Conservation (phyloP, 2,329 filamentous ascomycete species). For the Calonectria multiphialidica region DNA sequence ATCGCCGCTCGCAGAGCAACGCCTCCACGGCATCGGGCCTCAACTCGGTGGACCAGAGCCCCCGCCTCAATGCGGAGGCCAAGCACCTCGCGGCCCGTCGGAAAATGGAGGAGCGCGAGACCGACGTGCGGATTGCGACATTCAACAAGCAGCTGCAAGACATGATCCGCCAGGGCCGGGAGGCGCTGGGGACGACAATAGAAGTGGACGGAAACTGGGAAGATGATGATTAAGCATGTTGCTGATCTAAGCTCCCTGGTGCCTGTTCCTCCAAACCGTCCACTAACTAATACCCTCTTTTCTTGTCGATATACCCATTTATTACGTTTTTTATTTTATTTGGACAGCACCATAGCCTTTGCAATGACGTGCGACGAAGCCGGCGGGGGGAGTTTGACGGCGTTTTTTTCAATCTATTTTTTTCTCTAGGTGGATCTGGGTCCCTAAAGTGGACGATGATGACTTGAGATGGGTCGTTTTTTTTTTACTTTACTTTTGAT, state of each 20-base stretch:
- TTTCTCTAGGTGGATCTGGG: conserved; percentile 6
- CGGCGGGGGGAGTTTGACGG: conserved; percentile 19
- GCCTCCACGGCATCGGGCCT: conserved; percentile 56
- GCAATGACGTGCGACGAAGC: conserved; percentile 2
- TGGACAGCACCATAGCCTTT: not conserved
- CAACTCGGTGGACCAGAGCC: conserved; percentile 52
- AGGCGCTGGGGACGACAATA: conserved; percentile 83
- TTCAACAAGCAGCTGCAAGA: conserved; percentile 84
- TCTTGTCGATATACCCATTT: conserved; percentile 11
- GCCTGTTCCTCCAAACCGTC: not conserved
- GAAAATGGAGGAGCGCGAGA: conserved; percentile 79
- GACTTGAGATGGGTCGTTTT: not conserved
- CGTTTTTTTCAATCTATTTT: not conserved
- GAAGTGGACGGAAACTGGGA: conserved; percentile 66
- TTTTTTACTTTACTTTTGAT: not conserved
- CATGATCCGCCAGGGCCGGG: conserved; percentile 90
- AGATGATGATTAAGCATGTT: conserved; percentile 50
- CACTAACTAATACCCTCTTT: conserved; percentile 24
- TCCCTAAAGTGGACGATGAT: not conserved
- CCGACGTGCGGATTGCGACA: conserved; percentile 82
- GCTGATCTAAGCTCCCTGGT: not conserved
- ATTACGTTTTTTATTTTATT: conserved; percentile 13
- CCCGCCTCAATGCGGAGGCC: conserved; percentile 73
- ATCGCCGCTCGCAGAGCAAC: conserved; percentile 60
- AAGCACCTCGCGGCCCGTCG: conserved; percentile 79